These are phyloP conservation scores for Microstegium vimineum DNA, from an alignment of 176 grass and related monocot species.

Conservation along the genomic window DNA sequence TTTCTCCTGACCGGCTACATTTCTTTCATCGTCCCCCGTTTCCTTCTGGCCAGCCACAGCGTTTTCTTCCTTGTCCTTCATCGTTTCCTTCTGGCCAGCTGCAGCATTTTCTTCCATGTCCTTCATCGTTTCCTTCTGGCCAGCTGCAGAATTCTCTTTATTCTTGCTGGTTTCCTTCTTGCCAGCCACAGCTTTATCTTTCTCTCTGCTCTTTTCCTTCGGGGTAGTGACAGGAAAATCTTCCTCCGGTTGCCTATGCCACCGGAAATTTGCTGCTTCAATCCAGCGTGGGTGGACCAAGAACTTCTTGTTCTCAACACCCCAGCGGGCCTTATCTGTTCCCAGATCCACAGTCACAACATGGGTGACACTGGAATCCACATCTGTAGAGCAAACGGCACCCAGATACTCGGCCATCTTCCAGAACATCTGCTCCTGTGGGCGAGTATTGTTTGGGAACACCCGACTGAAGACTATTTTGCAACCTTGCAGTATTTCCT, in stretches of 20 bases:
- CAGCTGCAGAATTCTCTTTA: too few species aligned
- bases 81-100: too few species aligned
- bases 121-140: too few species aligned
- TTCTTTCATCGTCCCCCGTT: neutral
- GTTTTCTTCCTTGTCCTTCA: too few species aligned
- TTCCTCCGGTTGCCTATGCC: slow-evolving; percentile 54
- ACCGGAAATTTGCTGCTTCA: slow-evolving; percentile 62
- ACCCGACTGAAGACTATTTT: slow-evolving; percentile 84
- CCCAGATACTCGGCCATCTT: slow-evolving; percentile 79
- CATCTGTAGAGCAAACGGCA: slow-evolving; percentile 48
- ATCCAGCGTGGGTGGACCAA: slow-evolving; percentile 73
- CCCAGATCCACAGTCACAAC: slow-evolving; percentile 48
- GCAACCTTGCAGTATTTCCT: slow-evolving; percentile 68
- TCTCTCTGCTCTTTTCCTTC: slow-evolving; percentile 17
- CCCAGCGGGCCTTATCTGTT: slow-evolving; percentile 69
- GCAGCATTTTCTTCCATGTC: too few species aligned
- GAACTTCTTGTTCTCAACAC: slow-evolving; percentile 55
- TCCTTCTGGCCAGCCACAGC: too few species aligned
- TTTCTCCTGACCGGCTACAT: neutral
- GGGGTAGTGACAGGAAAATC: slow-evolving; percentile 32
- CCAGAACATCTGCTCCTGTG: slow-evolving; percentile 63
- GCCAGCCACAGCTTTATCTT: neutral
- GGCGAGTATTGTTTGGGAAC: slow-evolving; percentile 33
- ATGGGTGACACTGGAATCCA: slow-evolving; percentile 65
- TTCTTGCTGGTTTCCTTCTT: too few species aligned